Evolutionary conservation across 176 grass and related monocot species (phyloP).

Genomic region (Rhynchospora tenuis): DNA sequence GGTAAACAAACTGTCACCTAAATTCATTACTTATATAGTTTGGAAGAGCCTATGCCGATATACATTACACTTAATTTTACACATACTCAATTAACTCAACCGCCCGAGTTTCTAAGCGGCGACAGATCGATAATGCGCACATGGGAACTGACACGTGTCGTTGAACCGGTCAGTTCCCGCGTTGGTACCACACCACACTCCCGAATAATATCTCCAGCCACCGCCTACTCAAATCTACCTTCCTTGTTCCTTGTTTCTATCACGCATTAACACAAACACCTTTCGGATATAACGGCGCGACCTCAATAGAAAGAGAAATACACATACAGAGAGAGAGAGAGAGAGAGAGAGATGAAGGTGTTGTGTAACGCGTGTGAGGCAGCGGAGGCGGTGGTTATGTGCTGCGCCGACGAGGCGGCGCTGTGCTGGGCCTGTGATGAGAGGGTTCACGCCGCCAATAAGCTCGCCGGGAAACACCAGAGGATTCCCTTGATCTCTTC

Average conservation of each 20-base stretch:
- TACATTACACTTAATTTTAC: too few relatives aligned
- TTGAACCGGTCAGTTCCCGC: neutral
- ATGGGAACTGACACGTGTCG: neutral
- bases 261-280: neutral
- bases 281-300: neutral
- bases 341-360: slow-evolving; percentile 58
- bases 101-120: neutral
- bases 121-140: neutral
- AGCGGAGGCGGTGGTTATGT: slow-evolving; percentile 75
- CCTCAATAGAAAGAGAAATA: neutral
- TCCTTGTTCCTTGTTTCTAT: neutral
- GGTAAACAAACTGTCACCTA: too few relatives aligned
- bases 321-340: too few relatives aligned
- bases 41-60: neutral
- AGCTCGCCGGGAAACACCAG: slow-evolving; percentile 90
- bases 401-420: slow-evolving; percentile 95
- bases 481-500: slow-evolving; percentile 46
- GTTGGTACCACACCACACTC: neutral
- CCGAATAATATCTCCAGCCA: slow-evolving; percentile 8
- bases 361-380: slow-evolving; percentile 88
- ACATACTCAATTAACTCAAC: too few relatives aligned
- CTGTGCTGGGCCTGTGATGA: slow-evolving; percentile 78
- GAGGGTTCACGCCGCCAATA: slow-evolving; percentile 84
- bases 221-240: neutral
- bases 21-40: too few relatives aligned